Base-by-base conservation (phyloP, 768 basidiomycete species). In the Lentinula edodes region DNA sequence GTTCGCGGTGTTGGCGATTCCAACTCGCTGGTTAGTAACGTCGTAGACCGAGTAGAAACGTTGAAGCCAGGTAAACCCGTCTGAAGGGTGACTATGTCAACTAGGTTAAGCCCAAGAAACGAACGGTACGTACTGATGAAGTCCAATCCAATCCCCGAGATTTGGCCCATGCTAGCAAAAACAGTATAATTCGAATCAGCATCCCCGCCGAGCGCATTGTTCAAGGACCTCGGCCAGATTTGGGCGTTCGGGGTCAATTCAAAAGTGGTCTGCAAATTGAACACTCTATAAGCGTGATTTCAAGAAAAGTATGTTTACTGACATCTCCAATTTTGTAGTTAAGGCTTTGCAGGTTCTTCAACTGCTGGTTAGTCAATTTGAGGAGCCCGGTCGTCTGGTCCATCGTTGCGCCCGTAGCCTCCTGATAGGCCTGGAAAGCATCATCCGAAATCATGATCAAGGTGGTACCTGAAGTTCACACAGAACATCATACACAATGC, bases 1-100 rank as follows among this genome's bases (percentile, higher is more conserved):
- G 70, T 75, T 82, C 9, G 74, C 59, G 6, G 79, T 86, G 34
- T 76, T 81, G 6, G 86, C 84, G 61, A 87, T 75, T 18, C 86
- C 85, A 61, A 87, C 76, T 16, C 75, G 82, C 53, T 69, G 71
- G 28, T 84, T 83, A 53, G 77, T 69, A 50, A 85, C 83, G 67
- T 89, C 87, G 67, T 74, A 88, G 41, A 86, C 85, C 36, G 82
- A 76, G 73, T 88, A 88, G 80, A 83, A 88, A 13, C 87, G 83
- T 71, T 83, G 77, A 23, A 86, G 73, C 77, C 83, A 86, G 9
- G 71, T 65, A 66, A 74, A 76, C 13, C 84, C 82, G 70, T 83
- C 41, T 56, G 23, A 41, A 42, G n/a, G 18, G 10, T 15, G 1
- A 45, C 6, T 5, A 6, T 20, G 13, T 32, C 20, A 43, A 13